Conservation (phyloP, 495 filamentous ascomycete species). For the Neurospora discreta region DNA sequence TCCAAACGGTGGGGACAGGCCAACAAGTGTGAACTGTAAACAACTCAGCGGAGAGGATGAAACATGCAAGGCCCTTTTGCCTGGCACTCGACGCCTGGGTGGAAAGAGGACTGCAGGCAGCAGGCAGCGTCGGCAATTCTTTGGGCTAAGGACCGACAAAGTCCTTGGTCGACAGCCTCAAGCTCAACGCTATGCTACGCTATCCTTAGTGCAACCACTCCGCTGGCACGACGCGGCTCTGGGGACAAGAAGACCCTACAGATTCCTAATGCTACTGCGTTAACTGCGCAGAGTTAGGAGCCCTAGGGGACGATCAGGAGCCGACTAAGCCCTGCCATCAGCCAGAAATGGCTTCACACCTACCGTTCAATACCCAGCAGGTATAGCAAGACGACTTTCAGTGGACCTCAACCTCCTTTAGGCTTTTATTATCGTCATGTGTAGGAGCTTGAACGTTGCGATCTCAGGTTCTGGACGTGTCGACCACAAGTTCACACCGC, state of each 20-base stretch:
- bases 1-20: neutral
- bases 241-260: neutral
- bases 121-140: neutral
- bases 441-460: neutral
- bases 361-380: neutral
- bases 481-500: neutral
- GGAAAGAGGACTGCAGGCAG: neutral
- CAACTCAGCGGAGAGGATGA: neutral
- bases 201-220: neutral
- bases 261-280: neutral
- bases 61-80: neutral
- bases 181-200: neutral
- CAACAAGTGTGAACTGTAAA: neutral
- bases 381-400: neutral
- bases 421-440: neutral
- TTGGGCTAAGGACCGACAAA: neutral
- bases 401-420: neutral
- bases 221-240: neutral
- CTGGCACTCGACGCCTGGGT: neutral
- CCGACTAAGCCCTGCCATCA: neutral
- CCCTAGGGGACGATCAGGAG: neutral
- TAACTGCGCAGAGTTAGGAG: neutral
- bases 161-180: neutral
- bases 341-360: neutral
- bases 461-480: neutral